phyloP scores from a whole-genome alignment of 441 rosid genomes.

The Syzygium syzygioides region DNA sequence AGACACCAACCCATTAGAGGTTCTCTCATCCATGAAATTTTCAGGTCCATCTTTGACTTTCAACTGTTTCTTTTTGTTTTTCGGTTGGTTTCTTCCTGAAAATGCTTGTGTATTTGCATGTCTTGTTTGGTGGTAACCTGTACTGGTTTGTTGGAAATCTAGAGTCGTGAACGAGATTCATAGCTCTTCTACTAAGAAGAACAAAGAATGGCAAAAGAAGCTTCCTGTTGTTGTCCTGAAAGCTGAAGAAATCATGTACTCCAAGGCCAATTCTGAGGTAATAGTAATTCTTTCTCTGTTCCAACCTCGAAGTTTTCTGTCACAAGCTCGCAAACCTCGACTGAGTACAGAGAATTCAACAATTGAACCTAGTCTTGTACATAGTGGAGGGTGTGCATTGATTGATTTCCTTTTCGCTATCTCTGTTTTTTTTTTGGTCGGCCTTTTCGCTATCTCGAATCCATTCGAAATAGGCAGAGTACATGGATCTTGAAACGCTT shows the following conservation, averaged over 20 bases:
- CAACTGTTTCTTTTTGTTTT: not conserved
- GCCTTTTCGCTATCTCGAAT: not conserved
- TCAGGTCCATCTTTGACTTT: constrained; percentile 28
- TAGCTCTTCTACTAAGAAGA: constrained; percentile 39
- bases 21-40: constrained; percentile 49
- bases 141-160: not conserved
- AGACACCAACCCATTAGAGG: constrained; percentile 64
- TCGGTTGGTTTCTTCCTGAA: not conserved
- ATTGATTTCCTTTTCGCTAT: not conserved
- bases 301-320: not conserved
- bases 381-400: not conserved
- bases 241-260: constrained; percentile 61
- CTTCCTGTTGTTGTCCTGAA: constrained; percentile 56
- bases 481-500: constrained; percentile 49
- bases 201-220: constrained; percentile 67
- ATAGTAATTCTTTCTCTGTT: not conserved
- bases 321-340: not conserved
- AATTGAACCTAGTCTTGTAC: not conserved
- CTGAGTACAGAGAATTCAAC: not conserved
- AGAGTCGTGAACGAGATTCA: constrained; percentile 51
- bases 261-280: constrained; percentile 69
- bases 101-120: constrained; percentile 2
- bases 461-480: constrained; percentile 35
- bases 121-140: not conserved
- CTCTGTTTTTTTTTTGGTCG: not conserved